A percentile compares a stretch with the other conserved stretches of the same genome.
Evolutionary conservation across 179 eudicot genomes (phyloP).

Genomic region (Carnegiea gigantea): DNA sequence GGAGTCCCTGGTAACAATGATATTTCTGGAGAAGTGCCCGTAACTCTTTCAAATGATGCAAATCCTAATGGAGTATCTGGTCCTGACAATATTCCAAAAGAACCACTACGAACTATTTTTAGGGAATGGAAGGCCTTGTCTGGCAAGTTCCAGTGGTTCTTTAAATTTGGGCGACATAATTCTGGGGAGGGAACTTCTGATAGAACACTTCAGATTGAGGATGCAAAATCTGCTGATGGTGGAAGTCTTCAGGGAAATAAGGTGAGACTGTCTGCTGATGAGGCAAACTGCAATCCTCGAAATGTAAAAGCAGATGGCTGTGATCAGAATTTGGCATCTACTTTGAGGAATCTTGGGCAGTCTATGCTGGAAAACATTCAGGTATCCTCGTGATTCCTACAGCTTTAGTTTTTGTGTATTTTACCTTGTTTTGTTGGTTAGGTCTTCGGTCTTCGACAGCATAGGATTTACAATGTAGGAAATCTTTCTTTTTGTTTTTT

Average conservation of each 20-base stretch:
- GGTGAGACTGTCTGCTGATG: constrained; percentile 34
- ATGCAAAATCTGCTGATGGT: constrained; percentile 35
- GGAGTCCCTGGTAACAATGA: background rate
- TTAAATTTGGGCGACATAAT: constrained; percentile 62
- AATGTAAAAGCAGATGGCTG: constrained; percentile 51
- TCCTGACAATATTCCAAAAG: constrained; percentile 28
- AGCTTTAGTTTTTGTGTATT: background rate
- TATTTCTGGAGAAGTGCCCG: background rate
- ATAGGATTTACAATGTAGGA: too few species aligned
- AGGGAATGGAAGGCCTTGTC: constrained; percentile 54
- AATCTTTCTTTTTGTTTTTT: too few species aligned
- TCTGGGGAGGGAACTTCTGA: constrained; percentile 57
- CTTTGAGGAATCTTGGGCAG: constrained; percentile 75
- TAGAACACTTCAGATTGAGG: constrained; percentile 38
- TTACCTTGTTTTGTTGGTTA: background rate
- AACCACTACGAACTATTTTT: constrained; percentile 24
- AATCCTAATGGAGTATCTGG: constrained; percentile 29
- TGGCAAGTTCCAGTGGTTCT: constrained; percentile 77
- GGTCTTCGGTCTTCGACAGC: too few species aligned
- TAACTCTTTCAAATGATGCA: background rate
- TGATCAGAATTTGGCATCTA: constrained; percentile 59
- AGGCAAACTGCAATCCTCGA: constrained; percentile 22
- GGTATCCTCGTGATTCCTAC: constrained; percentile 35
- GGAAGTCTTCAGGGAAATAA: constrained; percentile 30
- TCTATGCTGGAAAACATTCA: constrained; percentile 92